Conservation (phyloP, 352 stramenopile genomes). For the Pythium periplocum region DNA sequence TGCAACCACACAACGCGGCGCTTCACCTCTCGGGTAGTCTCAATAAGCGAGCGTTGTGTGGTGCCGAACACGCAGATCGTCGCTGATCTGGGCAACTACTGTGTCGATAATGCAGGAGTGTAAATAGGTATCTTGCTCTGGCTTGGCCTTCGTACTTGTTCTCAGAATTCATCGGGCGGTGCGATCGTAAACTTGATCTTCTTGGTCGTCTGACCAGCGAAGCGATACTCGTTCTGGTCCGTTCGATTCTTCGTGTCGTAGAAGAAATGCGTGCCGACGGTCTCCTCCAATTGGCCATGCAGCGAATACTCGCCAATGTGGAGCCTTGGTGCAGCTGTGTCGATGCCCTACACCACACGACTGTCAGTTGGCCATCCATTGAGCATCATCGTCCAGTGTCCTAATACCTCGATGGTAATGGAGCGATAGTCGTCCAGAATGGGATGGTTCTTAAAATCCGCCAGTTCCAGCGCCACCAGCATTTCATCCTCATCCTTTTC, state of each 20-base stretch:
- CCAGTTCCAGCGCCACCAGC: slow-evolving; percentile 68
- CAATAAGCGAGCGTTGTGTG: too few relatives aligned
- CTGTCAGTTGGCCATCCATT: slow-evolving; percentile 1
- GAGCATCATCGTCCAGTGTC: not conserved
- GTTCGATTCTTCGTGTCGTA: slow-evolving; percentile 58
- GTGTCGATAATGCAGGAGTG: too few relatives aligned
- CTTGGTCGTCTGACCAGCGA: slow-evolving; percentile 63
- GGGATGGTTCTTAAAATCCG: slow-evolving; percentile 79
- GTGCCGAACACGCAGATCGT: too few relatives aligned
- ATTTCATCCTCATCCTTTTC: slow-evolving; percentile 60
- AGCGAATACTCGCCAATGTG: slow-evolving; percentile 69
- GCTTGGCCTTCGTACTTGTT: not conserved
- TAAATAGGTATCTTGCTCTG: too few relatives aligned
- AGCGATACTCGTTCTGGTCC: slow-evolving; percentile 43
- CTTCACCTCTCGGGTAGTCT: too few relatives aligned
- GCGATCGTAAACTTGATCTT: slow-evolving; percentile 81
- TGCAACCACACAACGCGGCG: too few relatives aligned
- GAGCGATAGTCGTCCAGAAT: slow-evolving; percentile 65
- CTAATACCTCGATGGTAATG: slow-evolving; percentile 50
- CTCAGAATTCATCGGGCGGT: slow-evolving; percentile 40
- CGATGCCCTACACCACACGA: slow-evolving; percentile 39
- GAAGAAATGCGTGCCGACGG: slow-evolving; percentile 73
- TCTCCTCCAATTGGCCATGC: slow-evolving; percentile 66
- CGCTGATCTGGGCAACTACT: too few relatives aligned
- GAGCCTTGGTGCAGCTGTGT: slow-evolving; percentile 54